Evolutionary conservation across 768 basidiomycete species (phyloP), one percentile per base, ranked within the genome.

Genomic region (Ephemerocybe angulata): DNA sequence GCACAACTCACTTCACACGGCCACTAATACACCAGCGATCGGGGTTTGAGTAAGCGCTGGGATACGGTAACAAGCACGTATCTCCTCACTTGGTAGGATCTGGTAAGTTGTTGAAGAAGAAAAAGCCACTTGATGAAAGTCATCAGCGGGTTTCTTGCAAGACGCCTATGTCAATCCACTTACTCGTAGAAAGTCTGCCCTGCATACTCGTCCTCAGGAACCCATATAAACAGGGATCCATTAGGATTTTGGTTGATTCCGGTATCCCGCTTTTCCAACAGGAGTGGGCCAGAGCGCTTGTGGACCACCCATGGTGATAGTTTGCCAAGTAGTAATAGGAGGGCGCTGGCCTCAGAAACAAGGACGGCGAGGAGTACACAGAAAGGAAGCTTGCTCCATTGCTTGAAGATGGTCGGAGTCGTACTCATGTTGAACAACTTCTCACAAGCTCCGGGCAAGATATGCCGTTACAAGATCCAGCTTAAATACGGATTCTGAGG

Each of bases 151-250:
- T 2, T 43, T 27, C 17, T 30, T 17, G 37, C 11, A 8, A 54
- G n/a, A n/a, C 17, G 19, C 43, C 40, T 37, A 37, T 28, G 57
- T 37, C 19, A 37, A 44, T 19, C 2, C 46, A 66, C 66, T 67
- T 74, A 88, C 88, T 88, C 79, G 64, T 88, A 90, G 68, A 90
- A 90, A 0, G 72, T 80, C 50, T 75, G 59, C 12, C 88, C 88
- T 43, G 79, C 75, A 63, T 86, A 88, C 4, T 79, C 81, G 62
- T 87, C 86, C 67, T 87, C 65, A 12, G 80, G 79, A 11, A 87
- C 70, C 88, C 88, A 90, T 7, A 88, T 63, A 60, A 80, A 83
- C 6, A 67, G 76, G 3, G 81, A 72, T 21, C 76, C 79, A 54
- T 83, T 73, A 2, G 75, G 57, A 37, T 74, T 75, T 24, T 67